Base-by-base conservation (phyloP, 768 basidiomycete species). In the Lepiota venenata region DNA sequence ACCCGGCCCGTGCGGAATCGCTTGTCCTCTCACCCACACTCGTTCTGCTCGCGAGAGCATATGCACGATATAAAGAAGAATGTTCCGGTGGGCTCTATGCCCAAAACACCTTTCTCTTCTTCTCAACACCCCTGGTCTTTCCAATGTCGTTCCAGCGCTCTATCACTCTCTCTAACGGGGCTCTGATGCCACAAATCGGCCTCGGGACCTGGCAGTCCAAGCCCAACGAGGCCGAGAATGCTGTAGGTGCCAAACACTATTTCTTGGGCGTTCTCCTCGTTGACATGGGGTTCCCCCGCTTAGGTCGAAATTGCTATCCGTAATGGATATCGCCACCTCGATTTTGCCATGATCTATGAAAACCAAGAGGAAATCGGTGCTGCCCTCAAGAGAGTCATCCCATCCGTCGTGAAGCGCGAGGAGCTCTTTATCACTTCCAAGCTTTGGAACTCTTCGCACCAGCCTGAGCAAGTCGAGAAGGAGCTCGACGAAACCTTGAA, bases 391-490 rank as follows among this genome's bases (percentile, higher is more conserved):
- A 87, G 87, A 64, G 80, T 92, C 64, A 83, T 91, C 56, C 84
- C 84, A 1, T 80, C 81, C 8, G 86, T 91, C 50, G 88, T 91
- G 56, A 80, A 84, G 63, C 87, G 91, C 59, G 82, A 88, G 64
- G 84, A 93, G 12, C 78, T 93, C 52, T 91, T 87, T 69, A 83
- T 89, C 68, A 90, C 88, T 2, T 84, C 83, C 40, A 91, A 94
- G 68, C 77, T 91, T 44, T 93, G 91, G 91, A 92, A 92, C 69
- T 75, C 77, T 44, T 74, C 80, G 9, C 90, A 91, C 64, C 78
- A 76, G 55, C 83, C 87, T 4, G 75, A 79, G 7, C 66, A 76
- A 47, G 89, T 88, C 25, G 87, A 86, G 73, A 81, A 79, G 46
- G 87, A 84, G 60, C 83, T 93, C 44, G 83, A 93, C 49, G 82